Base-by-base conservation (phyloP, 176 grass and related monocot species). In the Pontederia crassipes region DNA sequence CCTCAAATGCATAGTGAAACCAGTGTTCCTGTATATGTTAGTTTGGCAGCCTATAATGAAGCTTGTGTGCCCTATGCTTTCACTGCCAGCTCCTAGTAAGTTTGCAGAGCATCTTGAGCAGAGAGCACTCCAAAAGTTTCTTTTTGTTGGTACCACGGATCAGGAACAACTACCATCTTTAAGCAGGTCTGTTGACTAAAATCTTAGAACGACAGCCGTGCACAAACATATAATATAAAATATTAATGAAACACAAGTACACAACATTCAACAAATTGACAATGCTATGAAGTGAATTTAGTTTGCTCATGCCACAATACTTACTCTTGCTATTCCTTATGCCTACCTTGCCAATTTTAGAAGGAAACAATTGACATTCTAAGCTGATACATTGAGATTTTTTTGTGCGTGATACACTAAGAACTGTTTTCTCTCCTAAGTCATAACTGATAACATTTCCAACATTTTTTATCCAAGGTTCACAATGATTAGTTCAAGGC, bases 141-240 rank as follows among this genome's bases (percentile, higher is more conserved):
- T 98, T 57, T 76, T 98, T 72, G 74, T 98, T 35, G 80, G 55
- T 48, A 48, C 29, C 56, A 73, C 71, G 88, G 88, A 60, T 93
- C 88, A 62, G 94, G 88, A 57, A 80, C 88, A 56, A 89, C 84
- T 74, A 98, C 94, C 64, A 89, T 98, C 74, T 74, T 98, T 72
- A 98, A 98, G 67, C 94, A 98, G 94, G 94, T 98, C 71, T 17
- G 28, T 15, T 11, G 47, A 28, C 28, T 81, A 4, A 61, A 52
- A 46, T 62, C 32, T 64, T 48, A 64, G 35, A 27, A 64, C 0
- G 4, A n/a, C n/a, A 29, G 26, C 48, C 11, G 26, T 29, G 13
- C 11, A 12, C 29, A 63, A 45, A 28, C 59, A 29, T 12, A 63
- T 63, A 27, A 17, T 29, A 24, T 45, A 12, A 11, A 45, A 24